Evolutionary conservation across 1,284 basidiomycete genomes (phyloP).

Genomic region (Cutaneotrichosporon cavernicola): DNA sequence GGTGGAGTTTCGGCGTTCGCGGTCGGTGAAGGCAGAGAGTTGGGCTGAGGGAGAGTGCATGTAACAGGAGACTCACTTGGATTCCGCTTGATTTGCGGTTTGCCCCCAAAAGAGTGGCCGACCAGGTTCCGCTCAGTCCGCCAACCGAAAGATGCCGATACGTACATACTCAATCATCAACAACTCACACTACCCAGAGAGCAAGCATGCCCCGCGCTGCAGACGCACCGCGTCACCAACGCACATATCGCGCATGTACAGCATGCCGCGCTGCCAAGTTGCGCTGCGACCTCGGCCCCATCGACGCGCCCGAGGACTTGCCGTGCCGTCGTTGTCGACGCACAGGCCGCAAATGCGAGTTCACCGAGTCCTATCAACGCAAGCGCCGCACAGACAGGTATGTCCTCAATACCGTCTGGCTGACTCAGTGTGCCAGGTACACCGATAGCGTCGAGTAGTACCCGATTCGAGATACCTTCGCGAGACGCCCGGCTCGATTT

Average conservation of each 20-base stretch:
- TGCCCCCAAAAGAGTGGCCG: too few species aligned
- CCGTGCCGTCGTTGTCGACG: constrained; percentile 27
- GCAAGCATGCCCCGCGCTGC: background rate
- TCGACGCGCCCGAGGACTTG: constrained; percentile 11
- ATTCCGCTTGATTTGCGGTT: too few species aligned
- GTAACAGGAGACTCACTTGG: too few species aligned
- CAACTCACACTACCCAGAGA: background rate
- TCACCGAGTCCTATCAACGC: constrained; percentile 17
- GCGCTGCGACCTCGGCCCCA: constrained; percentile 18
- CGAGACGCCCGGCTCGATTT: constrained; percentile 6
- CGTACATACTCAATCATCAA: background rate
- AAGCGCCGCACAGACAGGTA: background rate
- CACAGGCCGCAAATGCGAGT: constrained; percentile 26
- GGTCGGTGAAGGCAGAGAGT: background rate
- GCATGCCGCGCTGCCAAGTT: constrained; percentile 16
- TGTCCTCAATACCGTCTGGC: too few species aligned
- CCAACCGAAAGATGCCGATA: constrained; percentile 1
- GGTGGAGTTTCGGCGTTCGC: too few species aligned
- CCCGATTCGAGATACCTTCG: background rate
- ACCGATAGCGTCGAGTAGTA: too few species aligned
- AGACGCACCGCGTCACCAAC: constrained; percentile 1
- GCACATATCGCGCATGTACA: constrained; percentile 11
- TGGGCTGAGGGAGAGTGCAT: background rate
- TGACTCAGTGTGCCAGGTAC: background rate
- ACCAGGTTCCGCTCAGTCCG: background rate